These are phyloP conservation scores for Populus trichocarpa DNA, from an alignment of 441 rosid species.

Conservation along the genomic window DNA sequence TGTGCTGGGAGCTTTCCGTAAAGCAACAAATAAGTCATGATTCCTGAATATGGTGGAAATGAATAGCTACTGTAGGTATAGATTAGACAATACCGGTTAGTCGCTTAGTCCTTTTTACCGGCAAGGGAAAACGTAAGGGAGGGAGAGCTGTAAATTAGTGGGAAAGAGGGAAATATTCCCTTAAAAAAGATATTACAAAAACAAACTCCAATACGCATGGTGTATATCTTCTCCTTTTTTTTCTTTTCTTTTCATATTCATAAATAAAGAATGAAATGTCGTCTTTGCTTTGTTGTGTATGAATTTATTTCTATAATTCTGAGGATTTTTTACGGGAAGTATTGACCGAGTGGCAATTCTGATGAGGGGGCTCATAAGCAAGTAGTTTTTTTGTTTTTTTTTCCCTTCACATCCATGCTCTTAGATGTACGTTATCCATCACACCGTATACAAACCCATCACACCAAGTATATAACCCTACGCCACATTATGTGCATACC, in stretches of 20 bases:
- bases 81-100: conserved; percentile 21
- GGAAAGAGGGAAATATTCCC: not conserved
- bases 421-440: too few species aligned
- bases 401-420: too few species aligned
- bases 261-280: not conserved
- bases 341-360: too few species aligned
- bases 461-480: too few species aligned
- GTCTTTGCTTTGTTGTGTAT: not conserved
- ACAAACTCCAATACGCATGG: not conserved
- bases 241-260: not conserved
- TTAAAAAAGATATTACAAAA: not conserved
- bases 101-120: conserved; percentile 14
- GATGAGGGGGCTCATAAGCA: too few species aligned
- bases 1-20: conserved; percentile 32
- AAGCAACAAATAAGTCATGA: conserved; percentile 19
- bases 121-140: not conserved
- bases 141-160: conserved; percentile 24
- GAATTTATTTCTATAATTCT: not conserved
- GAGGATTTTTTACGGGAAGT: too few species aligned
- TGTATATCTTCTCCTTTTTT: not conserved
- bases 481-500: too few species aligned
- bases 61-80: conserved; percentile 16
- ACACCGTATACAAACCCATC: too few species aligned
- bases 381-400: too few species aligned
- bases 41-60: conserved; percentile 13